Base-by-base conservation (phyloP, 2,329 filamentous ascomycete genomes). In the Alternaria rosae region DNA sequence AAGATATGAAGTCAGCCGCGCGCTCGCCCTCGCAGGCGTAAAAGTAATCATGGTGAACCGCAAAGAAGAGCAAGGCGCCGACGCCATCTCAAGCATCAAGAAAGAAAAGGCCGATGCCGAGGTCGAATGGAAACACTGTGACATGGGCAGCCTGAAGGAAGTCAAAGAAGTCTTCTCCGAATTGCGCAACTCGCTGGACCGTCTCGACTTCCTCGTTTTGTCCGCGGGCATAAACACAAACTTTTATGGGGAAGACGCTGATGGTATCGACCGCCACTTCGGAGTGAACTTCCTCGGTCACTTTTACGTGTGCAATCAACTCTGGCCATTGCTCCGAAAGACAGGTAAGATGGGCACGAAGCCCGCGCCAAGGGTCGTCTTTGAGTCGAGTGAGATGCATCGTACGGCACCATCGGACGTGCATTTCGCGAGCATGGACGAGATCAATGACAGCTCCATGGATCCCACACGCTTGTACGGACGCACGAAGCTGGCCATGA, bases 351-450 rank as follows among this genome's bases (percentile, higher is more conserved):
- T 9, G 20, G 47, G 47, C 13, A 25, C 28, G 20, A 76, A 74
- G 0, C 73, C 77, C 0, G 72, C 78, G 0, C 81, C 81, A 0
- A 71, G 81, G 2, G 78, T 84, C 5, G 80, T 83, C 13, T 79
- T 80, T 35, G 77, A 82, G 53, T 71, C 80, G 0, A 82, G 80
- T 20, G 81, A 82, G 66, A 67, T 81, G 72, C 82, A 84, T 28
- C 51, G 65, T 9, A 32, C 23, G 26, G 79, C 82, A 0, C 79
- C 81, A 0, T 76, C 75, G 0, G 64, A 72, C 0, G 73, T 79
- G 4, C 76, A 80, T 26, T 84, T 84, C 48, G 75, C 66, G 1
- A 79, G 71, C 0, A 57, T 80, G 1, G 78, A 82, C 0, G 82
- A 84, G 68, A 81, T 84, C 54, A 84, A 83, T 30, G 67, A 83